Percentiles rank a stretch among this genome's conserved stretches.
Evolutionary conservation across 345 rosid species (phyloP).

Genomic region (Geranium rotundifolium): DNA sequence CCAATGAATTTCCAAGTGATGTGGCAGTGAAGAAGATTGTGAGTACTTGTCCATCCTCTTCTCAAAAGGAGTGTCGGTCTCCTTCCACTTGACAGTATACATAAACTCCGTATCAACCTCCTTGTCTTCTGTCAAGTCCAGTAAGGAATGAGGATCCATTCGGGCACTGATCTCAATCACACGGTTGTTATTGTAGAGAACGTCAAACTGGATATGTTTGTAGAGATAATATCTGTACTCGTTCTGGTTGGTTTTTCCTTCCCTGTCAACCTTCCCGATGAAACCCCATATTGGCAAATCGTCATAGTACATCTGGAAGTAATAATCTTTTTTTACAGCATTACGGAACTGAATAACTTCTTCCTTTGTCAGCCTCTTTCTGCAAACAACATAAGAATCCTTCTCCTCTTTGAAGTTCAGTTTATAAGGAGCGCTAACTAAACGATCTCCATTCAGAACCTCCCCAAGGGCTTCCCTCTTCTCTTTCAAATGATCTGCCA

Average conservation of each 20-base stretch:
- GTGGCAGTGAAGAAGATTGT: conserved; percentile 38
- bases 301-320: conserved; percentile 54
- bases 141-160: conserved; percentile 27
- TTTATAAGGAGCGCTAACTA: conserved; percentile 40
- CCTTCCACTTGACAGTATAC: conserved; percentile 50
- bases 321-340: conserved; percentile 33
- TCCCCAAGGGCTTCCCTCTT: conserved; percentile 54
- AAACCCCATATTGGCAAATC: conserved; percentile 52
- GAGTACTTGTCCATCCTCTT: conserved; percentile 54
- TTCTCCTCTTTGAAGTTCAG: conserved; percentile 34
- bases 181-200: conserved; percentile 38
- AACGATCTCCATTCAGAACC: conserved; percentile 42
- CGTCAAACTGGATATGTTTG: conserved; percentile 37
- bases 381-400: conserved; percentile 28
- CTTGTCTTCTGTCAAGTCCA: conserved; percentile 40
- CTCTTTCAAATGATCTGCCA: conserved; percentile 28
- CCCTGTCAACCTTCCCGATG: conserved; percentile 40
- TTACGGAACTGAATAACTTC: conserved; percentile 29
- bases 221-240: conserved; percentile 37
- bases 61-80: conserved; percentile 36
- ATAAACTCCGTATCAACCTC: conserved; percentile 33
- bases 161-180: conserved; percentile 36
- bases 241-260: conserved; percentile 28
- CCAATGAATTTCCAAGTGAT: conserved; percentile 52
- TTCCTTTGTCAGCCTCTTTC: conserved; percentile 22